A percentile compares a stretch with the other conserved stretches of the same genome.
Evolutionary conservation across 495 filamentous ascomycete genomes (phyloP).

Genomic region (Podospora fimiseda): DNA sequence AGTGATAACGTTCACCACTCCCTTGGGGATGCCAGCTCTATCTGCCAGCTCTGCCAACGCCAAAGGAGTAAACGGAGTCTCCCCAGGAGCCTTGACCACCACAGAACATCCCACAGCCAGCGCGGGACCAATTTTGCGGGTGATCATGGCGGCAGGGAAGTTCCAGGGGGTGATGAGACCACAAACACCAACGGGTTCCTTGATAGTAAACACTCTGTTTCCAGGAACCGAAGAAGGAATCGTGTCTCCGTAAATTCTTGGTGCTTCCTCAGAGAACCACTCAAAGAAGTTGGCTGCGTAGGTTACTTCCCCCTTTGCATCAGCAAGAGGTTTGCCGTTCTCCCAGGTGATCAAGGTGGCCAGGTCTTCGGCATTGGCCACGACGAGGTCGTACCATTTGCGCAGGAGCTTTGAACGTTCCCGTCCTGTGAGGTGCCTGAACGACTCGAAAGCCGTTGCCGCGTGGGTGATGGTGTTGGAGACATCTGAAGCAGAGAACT

Average conservation of each 20-base stretch:
- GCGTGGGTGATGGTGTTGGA: constrained; percentile 73
- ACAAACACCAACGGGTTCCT: constrained; percentile 88
- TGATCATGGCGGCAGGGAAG: constrained; percentile 91
- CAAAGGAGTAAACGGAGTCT: constrained; percentile 79
- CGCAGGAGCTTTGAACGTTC: constrained; percentile 77
- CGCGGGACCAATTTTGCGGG: constrained; percentile 79
- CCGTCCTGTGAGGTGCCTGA: constrained; percentile 68
- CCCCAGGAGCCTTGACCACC: constrained; percentile 75
- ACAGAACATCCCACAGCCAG: constrained; percentile 71
- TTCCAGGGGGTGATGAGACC: constrained; percentile 97
- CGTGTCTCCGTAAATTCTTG: constrained; percentile 65
- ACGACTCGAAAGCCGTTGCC: constrained; percentile 65
- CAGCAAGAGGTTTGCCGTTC: constrained; percentile 68
- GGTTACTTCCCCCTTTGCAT: constrained; percentile 65
- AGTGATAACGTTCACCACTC: constrained; percentile 79
- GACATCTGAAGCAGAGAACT: constrained; percentile 69
- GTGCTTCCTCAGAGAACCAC: constrained; percentile 76
- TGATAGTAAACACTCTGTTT: constrained; percentile 71
- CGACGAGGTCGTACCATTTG: constrained; percentile 85
- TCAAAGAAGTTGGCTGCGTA: constrained; percentile 76
- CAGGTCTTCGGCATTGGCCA: constrained; percentile 82
- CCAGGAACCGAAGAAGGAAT: constrained; percentile 63
- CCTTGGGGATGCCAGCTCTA: constrained; percentile 77
- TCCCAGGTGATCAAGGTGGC: constrained; percentile 84
- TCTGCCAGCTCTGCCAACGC: constrained; percentile 77